Base-by-base conservation (phyloP, 345 rosid genomes). In the Ricinus communis region DNA sequence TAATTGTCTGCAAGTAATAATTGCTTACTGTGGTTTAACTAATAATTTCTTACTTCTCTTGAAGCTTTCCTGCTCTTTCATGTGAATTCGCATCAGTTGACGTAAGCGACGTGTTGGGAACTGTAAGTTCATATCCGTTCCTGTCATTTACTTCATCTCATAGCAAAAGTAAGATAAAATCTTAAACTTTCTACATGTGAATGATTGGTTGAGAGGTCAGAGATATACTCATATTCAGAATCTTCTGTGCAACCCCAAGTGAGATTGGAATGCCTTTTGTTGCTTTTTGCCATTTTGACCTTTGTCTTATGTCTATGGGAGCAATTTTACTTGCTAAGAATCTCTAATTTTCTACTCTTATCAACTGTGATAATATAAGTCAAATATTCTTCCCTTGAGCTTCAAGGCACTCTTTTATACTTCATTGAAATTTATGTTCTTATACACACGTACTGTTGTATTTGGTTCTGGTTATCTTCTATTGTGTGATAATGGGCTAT, bases 51-150 rank as follows among this genome's bases (percentile, higher is more conserved):
- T 59, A 8, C 67, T 70, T 76, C 73, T 55, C 53, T 49, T 81
- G 85, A 76, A 96, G 99, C 82, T 96, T 96, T 85, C 98, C 99
- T 13, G 78, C 95, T 40, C 96, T 96, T 53, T 96, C 99, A 53
- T 96, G 99, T 76, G 99, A 96, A 84, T 96, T 96, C 80, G 98
- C 97, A 70, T 80, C 99, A 7, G 85, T 96, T 64, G 99, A 91
- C 62, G 94, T 96, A 84, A 91, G 90, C 73, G 98, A 96, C 12
- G 90, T 91, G 73, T 77, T 96, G 84, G 99, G 99, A 87, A 93
- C 99, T 77, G 98, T 96, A 90, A 96, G 99, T 87, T 79, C 66
- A 75, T 40, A 52, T 73, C 24, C 10, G 65, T 51, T 25, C 62
- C 49, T 80, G 62, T 71, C n/a, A 55, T 69, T 75, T 50, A 40